Base-by-base conservation (phyloP, 2,329 filamentous ascomycete species). In the Fusarium liriodendri region DNA sequence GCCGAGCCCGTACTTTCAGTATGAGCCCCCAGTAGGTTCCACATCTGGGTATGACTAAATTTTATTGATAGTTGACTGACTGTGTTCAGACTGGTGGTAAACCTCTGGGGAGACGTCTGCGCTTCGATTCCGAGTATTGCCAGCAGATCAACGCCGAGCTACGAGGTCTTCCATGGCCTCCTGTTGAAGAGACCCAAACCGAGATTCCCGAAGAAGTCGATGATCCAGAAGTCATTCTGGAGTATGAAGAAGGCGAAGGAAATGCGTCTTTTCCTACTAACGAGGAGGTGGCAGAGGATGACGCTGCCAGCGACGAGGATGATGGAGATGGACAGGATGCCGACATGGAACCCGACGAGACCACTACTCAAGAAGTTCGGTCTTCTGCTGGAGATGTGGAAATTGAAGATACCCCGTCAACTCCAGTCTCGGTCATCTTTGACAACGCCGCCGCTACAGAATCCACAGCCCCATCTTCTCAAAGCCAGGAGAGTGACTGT, bases 21-120 rank as follows among this genome's bases (percentile, higher is more conserved):
- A 89, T 64, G 52, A 77, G n/a, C 84, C 85, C 10, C 87, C 87
- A 45, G 87, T 88, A 78, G 79, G 86, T 78, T 2, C 33, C 27
- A 32, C 5, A 5, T 57, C 3, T 13, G 2, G 1, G 7, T 16
- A 55, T 10, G 29, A 16, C 29, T 8, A 37, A 6, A 3, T 6
- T 14, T 10, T 5, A 27, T n/a, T 29, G 22, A 18, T 11, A 58
- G 29, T 16, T 13, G 29, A 33, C 66, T 76, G 9, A 73, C 58
- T 3, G 18, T 32, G 1, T 29, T 2, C 38, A 85, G 83, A 76
- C 71, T 8, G 79, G 80, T 1, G 83, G 84, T 0, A 85, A 83
- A 62, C 81, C 84, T 0, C 74, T 85, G 9, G 84, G 84, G 10
- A 75, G 80, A 1, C 76, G 80, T 13, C 78, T 83, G 6, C 73